phyloP scores from a whole-genome alignment of 306 rosid genomes.

The Quercus suber region DNA sequence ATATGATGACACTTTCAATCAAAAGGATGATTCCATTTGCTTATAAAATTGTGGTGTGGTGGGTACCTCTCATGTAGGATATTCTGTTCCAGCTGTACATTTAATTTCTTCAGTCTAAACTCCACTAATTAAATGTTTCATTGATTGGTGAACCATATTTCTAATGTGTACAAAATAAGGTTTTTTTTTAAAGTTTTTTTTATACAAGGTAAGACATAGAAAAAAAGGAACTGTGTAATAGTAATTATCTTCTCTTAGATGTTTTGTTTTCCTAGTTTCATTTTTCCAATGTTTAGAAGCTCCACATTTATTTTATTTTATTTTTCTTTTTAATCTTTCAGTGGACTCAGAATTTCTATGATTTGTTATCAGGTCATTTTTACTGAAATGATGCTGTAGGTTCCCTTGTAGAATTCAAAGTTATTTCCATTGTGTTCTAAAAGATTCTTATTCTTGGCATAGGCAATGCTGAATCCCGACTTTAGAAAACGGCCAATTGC shows the following conservation, averaged over 20 bases:
- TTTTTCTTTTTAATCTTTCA: background rate
- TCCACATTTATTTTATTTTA: background rate
- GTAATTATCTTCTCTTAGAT: background rate
- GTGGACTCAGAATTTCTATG: background rate
- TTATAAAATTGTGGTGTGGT: background rate
- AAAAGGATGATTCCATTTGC: background rate
- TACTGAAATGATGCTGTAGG: background rate
- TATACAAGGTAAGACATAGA: background rate
- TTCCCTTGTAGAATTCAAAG: background rate
- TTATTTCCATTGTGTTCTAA: slow-evolving; percentile 4
- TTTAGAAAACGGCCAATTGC: slow-evolving; percentile 76
- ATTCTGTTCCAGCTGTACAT: background rate
- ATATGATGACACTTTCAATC: background rate
- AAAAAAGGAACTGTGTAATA: background rate
- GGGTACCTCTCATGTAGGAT: background rate
- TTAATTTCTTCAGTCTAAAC: background rate
- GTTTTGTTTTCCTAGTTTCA: background rate
- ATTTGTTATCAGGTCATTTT: background rate
- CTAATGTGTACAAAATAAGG: background rate
- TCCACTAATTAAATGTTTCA: background rate
- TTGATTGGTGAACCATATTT: background rate
- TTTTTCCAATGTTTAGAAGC: background rate
- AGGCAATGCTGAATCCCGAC: slow-evolving; percentile 92
- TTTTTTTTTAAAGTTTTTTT: background rate
- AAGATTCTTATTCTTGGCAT: slow-evolving; percentile 6